Conservation (phyloP, 2,329 filamentous ascomycete genomes). For the Pseudofabraea citricarpa region DNA sequence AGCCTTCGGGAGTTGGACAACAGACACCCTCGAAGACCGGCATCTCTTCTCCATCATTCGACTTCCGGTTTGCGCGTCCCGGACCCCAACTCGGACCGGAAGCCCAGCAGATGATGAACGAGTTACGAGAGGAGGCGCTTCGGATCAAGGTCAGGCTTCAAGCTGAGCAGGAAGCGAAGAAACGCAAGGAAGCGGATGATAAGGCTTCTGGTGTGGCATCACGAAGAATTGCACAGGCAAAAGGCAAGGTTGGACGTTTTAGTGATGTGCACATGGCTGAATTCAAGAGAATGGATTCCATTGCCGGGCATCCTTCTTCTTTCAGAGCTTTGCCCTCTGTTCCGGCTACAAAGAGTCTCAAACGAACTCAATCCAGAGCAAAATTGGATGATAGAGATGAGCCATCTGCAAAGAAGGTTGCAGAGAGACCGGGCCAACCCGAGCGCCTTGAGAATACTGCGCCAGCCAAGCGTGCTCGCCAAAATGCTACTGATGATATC, state of each 20-base stretch:
- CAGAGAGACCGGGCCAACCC: slow-evolving; percentile 5
- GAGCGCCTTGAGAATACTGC: slow-evolving; percentile 25
- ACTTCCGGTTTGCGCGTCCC: slow-evolving; percentile 55
- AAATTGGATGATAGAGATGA: slow-evolving; percentile 58
- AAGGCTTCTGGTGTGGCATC: slow-evolving; percentile 39
- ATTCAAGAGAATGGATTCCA: slow-evolving; percentile 98
- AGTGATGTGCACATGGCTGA: slow-evolving; percentile 81
- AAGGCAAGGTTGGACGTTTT: slow-evolving; percentile 72
- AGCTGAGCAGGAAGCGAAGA: slow-evolving; percentile 54
- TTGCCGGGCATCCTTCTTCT: slow-evolving; percentile 77
- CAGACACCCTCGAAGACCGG: slow-evolving; percentile 60
- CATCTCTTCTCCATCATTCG: slow-evolving; percentile 55
- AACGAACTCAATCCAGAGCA: slow-evolving; percentile 54
- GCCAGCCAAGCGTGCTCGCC: slow-evolving; percentile 69
- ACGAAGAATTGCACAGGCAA: slow-evolving; percentile 76
- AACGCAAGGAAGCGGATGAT: slow-evolving; percentile 35
- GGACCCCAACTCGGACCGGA: slow-evolving; percentile 56
- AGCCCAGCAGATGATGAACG: slow-evolving; percentile 56
- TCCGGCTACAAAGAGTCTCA: slow-evolving; percentile 40
- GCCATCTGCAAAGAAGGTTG: slow-evolving; percentile 33
- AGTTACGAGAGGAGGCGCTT: slow-evolving; percentile 66
- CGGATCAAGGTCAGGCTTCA: slow-evolving; percentile 66
- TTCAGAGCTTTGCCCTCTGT: slow-evolving; percentile 58
- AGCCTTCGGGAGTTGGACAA: slow-evolving; percentile 40
- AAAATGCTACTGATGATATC: slow-evolving; percentile 62